These are phyloP conservation scores for Xylaria sp. DNA, from an alignment of 2,329 filamentous ascomycete species.

Conservation along the genomic window DNA sequence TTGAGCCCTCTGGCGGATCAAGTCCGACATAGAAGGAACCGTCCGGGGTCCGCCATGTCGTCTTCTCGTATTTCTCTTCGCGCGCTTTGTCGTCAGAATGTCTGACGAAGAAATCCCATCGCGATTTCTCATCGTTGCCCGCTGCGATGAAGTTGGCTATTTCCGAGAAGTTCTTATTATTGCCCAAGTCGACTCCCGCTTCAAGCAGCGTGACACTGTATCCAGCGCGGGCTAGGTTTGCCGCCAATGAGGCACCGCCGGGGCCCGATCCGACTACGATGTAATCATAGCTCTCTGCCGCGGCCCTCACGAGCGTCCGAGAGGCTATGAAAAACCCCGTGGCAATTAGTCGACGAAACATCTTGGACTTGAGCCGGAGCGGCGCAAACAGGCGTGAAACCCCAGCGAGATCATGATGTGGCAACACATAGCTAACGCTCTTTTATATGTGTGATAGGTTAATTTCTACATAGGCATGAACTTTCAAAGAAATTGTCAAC, in stretches of 20 bases:
- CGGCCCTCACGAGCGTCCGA: slow-evolving; percentile 33
- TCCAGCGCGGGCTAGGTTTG: slow-evolving; percentile 64
- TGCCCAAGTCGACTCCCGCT: slow-evolving; percentile 62
- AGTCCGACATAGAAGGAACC: slow-evolving; percentile 50
- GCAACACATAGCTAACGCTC: slow-evolving; percentile 2
- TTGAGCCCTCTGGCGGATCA: slow-evolving; percentile 49
- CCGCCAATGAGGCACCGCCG: slow-evolving; percentile 64
- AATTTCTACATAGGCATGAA: neutral
- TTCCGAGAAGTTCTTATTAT: slow-evolving; percentile 48
- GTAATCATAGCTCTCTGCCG: slow-evolving; percentile 45
- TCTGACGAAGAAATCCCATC: slow-evolving; percentile 68
- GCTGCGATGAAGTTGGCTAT: slow-evolving; percentile 53
- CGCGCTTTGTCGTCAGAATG: slow-evolving; percentile 66
- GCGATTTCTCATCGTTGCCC: slow-evolving; percentile 54
- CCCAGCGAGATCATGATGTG: neutral
- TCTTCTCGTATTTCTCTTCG: slow-evolving; percentile 54
- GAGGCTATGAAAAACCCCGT: slow-evolving; percentile 38
- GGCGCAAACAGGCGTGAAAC: slow-evolving; percentile 3
- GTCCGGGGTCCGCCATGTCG: slow-evolving; percentile 47
- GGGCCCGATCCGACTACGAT: slow-evolving; percentile 68
- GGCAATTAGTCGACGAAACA: slow-evolving; percentile 38
- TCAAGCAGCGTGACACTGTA: slow-evolving; percentile 66
- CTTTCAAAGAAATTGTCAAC: slow-evolving; percentile 9
- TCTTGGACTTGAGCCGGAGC: slow-evolving; percentile 22
- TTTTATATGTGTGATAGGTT: slow-evolving; percentile 31